Base-by-base conservation (phyloP, 106 monocot genomes). In the Dioscorea zingiberensis region DNA sequence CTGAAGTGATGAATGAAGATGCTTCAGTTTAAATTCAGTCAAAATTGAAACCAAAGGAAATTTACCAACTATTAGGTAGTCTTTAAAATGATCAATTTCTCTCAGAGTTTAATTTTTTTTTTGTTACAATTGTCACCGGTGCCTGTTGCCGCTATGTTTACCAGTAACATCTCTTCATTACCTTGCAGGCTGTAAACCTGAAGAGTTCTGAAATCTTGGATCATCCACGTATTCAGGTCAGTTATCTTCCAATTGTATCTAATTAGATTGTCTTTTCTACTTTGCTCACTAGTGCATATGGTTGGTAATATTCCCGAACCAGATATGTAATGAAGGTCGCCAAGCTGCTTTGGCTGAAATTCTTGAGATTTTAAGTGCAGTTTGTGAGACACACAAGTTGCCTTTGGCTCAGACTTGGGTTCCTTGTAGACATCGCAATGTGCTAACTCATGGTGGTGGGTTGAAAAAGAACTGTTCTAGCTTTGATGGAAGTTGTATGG, bases 401-500 rank as follows among this genome's bases (percentile, higher is more conserved):
- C 90, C 94, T 55, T 62, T 94, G 25, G 90, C 87, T 68, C 94
- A 91, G 71, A 91, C 94, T 7, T 95, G 94, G 94, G 76, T 95
- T 58, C 87, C 87, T 54, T 85, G 90, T 58, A 56, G 46, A 71
- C 82, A 84, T 61, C 74, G 78, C 8, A 83, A 64, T 57, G 58
- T 88, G 64, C 65, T 88, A 27, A 71, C 85, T 60, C 59, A 93
- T 62, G 81, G 74, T 55, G 89, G 83, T 68, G 86, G 79, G 47
- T 66, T 76, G 54, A 78, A 69, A 48, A 87, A 81, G 70, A 82
- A 72, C 58, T 75, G 73, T 48, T 89, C 86, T 2, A 86, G 89
- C 72, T 75, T 77, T 61, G 81, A 90, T 75, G 78, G 76, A 21
- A 83, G 81, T 60, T 87, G 84, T 67, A 74, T 72, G 60, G 87